phyloP scores from a whole-genome alignment of 2,329 filamentous ascomycete species.

The Botrytis deweyae region DNA sequence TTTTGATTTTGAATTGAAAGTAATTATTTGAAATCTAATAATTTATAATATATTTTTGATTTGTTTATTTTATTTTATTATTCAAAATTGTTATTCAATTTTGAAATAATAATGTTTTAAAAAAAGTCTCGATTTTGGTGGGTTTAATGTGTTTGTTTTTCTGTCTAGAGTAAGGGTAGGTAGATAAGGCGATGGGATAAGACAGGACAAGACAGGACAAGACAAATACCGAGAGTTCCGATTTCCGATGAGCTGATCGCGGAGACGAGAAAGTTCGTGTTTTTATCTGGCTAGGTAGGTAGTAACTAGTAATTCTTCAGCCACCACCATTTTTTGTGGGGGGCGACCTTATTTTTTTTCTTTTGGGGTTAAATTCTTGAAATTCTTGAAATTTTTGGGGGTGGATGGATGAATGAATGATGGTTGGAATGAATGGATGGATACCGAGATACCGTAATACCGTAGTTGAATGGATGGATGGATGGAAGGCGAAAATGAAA shows the following conservation, averaged over 20 bases:
- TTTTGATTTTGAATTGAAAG: no score
- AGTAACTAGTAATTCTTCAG: not conserved
- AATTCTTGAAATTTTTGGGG: not conserved
- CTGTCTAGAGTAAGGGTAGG: no score
- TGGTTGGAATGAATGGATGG: not conserved
- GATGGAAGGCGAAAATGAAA: not conserved
- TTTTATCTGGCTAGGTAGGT: not conserved
- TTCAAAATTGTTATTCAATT: no score
- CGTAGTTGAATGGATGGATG: not conserved
- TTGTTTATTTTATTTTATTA: no score
- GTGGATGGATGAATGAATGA: no score
- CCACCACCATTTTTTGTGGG: conserved; percentile 11
- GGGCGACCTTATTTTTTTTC: not conserved
- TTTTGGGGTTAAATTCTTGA: not conserved
- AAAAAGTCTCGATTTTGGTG: no score
- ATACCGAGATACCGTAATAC: no score
- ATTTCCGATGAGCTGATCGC: conserved; percentile 3
- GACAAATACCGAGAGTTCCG: not conserved
- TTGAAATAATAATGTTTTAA: no score
- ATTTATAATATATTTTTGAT: no score
- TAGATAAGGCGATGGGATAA: no score
- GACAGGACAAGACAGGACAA: not conserved
- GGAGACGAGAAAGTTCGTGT: not conserved
- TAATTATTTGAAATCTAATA: no score
- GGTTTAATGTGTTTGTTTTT: no score